phyloP scores from a whole-genome alignment of 371 early-diverging fungal genomes.

The Capillidium rhysosporum region DNA sequence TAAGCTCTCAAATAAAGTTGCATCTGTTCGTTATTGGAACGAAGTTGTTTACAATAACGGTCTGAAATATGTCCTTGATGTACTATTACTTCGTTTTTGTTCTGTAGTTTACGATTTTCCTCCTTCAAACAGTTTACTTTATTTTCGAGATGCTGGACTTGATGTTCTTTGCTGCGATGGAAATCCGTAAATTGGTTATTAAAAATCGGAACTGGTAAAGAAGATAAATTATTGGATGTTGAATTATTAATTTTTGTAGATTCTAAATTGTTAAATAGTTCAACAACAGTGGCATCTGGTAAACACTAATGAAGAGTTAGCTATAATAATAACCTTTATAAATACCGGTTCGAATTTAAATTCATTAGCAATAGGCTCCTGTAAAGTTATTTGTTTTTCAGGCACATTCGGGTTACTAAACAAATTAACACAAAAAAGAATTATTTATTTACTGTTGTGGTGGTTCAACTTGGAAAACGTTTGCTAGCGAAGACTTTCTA shows the following conservation, averaged over 20 bases:
- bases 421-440: not conserved
- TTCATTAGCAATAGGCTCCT: not conserved
- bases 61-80: slow-evolving; percentile 1
- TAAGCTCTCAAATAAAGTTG: not conserved
- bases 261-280: not conserved
- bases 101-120: not conserved
- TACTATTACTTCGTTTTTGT: not conserved
- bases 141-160: not conserved
- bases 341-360: not conserved
- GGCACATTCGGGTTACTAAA: not conserved
- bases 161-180: slow-evolving; percentile 1
- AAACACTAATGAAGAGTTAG: not conserved
- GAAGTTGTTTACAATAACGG: not conserved
- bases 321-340: not conserved
- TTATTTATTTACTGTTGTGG: not conserved
- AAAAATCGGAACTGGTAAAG: not conserved
- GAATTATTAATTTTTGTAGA: slow-evolving; percentile 2
- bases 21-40: slow-evolving; percentile 1
- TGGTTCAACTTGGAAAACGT: not conserved
- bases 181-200: slow-evolving; percentile 1
- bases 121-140: not conserved
- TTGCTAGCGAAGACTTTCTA: slow-evolving; percentile 5
- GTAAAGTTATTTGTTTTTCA: not conserved
- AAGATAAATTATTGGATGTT: not conserved
- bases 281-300: too few relatives aligned